Evolutionary conservation across 2,329 filamentous ascomycete genomes (phyloP).

Genomic region (Huntiella decipiens): DNA sequence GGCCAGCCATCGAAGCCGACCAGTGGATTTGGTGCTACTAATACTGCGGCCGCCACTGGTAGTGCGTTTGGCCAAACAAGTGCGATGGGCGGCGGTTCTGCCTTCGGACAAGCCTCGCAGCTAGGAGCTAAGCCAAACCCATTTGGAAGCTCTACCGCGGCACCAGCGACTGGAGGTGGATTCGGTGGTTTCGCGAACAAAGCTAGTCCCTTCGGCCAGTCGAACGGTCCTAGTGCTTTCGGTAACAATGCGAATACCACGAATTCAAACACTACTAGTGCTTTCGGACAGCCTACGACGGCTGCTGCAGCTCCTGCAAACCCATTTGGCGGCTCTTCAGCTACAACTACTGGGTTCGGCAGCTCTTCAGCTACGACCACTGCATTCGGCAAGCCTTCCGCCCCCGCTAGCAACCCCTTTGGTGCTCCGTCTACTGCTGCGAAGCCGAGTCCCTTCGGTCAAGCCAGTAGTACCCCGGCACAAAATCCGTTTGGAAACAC

Average conservation of each 20-base stretch:
- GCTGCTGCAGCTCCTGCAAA: neutral
- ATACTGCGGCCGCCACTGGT: slow-evolving; percentile 19
- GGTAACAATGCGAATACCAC: slow-evolving; percentile 16
- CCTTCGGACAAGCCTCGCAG: slow-evolving; percentile 16
- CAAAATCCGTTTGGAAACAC: slow-evolving; percentile 9
- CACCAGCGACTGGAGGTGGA: slow-evolving; percentile 6
- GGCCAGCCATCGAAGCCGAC: slow-evolving; percentile 18
- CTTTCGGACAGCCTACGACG: slow-evolving; percentile 20
- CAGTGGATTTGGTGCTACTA: slow-evolving; percentile 22
- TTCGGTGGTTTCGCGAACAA: slow-evolving; percentile 19
- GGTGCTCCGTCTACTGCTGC: slow-evolving; percentile 14
- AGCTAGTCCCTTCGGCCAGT: slow-evolving; percentile 19
- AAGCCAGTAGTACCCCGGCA: slow-evolving; percentile 1
- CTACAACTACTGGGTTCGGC: neutral
- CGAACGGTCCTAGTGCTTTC: slow-evolving; percentile 15
- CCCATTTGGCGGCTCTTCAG: slow-evolving; percentile 13
- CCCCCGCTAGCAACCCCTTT: slow-evolving; percentile 15
- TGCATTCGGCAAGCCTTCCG: slow-evolving; percentile 15
- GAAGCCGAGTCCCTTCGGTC: slow-evolving; percentile 9
- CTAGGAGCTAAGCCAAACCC: slow-evolving; percentile 6
- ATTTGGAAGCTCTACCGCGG: slow-evolving; percentile 12
- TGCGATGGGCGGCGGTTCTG: slow-evolving; percentile 16
- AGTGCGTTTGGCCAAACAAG: slow-evolving; percentile 18
- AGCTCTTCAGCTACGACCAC: slow-evolving; percentile 3
- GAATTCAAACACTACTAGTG: slow-evolving; percentile 15